Evolutionary conservation across 805 yeast genomes (phyloP), one percentile per base, ranked within the genome.

Genomic region (Metschnikowia dekortorum): DNA sequence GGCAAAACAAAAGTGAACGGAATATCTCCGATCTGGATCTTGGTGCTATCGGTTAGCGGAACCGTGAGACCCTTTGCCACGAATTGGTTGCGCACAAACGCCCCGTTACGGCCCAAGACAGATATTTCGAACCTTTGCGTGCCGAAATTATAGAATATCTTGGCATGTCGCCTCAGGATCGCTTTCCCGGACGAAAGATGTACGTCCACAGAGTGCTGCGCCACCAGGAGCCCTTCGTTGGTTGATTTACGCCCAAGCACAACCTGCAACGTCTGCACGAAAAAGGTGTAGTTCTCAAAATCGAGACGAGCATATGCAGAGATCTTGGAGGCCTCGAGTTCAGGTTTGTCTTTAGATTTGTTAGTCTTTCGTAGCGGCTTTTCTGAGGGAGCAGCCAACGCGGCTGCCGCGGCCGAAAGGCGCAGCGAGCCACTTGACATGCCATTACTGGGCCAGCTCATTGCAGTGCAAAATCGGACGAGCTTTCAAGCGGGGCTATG

Each of bases 191-290:
- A 82, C 8, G 97, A 96, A 40, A 94, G 69, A 71, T 94, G 96
- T 39, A 94, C 96, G 70, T 92, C 99, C 9, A 92, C 88, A 4
- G 87, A 79, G 59, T 86, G 85, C 47, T 75, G 81, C 56, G 85
- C 85, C 49, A 84, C 81, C 60, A 85, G 92, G 29, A 67, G 55
- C n/a, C 64, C 56, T 39, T 71, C 75, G 46, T 71, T 74, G 54
- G 63, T 62, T 8, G 91, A 86, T 51, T 88, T 79, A 59, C 99
- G 78, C n/a, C 99, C 99, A 40, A 94, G 73, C 8, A 92, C 80
- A 1, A 92, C 96, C 67, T 94, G 97, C 62, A 94, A 76, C 1
- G 99, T 94, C 69, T 94, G 99, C 9, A 94, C 97, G 60, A 92
- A 94, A 64, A 94, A 94, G 2, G 97, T 91, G 65, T 87, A 92